A percentile compares a stretch with the other conserved stretches of the same genome.
Conservation (phyloP, 1,284 basidiomycete species). For the Earliella scabrosa region DNA sequence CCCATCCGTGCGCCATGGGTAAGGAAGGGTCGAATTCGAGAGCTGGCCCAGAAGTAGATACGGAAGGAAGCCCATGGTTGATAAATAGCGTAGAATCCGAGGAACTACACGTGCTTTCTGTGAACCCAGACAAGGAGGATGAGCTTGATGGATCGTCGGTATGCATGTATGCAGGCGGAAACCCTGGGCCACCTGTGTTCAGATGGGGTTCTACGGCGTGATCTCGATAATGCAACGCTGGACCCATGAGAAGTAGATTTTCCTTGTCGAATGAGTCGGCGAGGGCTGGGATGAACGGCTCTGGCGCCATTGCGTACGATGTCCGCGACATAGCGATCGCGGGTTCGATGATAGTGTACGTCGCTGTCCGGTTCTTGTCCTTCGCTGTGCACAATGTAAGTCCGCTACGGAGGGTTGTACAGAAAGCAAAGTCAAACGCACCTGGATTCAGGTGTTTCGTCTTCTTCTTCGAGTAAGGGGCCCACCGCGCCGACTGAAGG, state of each 20-base stretch:
- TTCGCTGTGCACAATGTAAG: not conserved
- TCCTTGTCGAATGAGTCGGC: not conserved
- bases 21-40: too few species aligned
- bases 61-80: too few species aligned
- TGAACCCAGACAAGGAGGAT: not conserved
- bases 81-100: not conserved
- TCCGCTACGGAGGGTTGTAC: too few species aligned
- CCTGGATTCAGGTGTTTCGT: not conserved
- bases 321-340: not conserved
- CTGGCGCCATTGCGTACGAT: not conserved
- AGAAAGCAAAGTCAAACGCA: not conserved
- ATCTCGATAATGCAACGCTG: not conserved
- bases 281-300: not conserved
- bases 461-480: not conserved
- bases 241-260: not conserved
- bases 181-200: not conserved
- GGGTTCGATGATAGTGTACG: slow-evolving; percentile 1
- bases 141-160: not conserved
- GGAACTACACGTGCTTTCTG: not conserved
- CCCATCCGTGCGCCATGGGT: not conserved
- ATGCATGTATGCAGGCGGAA: not conserved
- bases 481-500: not conserved
- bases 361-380: not conserved
- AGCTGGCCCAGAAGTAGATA: not conserved
- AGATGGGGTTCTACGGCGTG: not conserved